Percentiles rank a stretch among this genome's conserved stretches.
These are phyloP conservation scores for Salix exigua DNA, from an alignment of 345 rosid genomes.

Conservation along the genomic window DNA sequence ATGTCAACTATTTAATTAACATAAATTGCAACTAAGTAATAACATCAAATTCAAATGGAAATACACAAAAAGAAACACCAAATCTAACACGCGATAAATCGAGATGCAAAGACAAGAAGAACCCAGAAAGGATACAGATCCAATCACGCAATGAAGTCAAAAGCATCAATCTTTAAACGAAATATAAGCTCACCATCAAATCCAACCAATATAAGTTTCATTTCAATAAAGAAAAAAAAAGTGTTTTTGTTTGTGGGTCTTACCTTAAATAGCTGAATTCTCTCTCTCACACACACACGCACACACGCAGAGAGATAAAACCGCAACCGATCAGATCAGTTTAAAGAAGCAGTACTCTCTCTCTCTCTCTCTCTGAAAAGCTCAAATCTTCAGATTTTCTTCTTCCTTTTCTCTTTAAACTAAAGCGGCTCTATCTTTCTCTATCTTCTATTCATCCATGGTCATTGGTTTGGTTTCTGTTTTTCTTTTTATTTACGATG, in stretches of 20 bases:
- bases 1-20: neutral
- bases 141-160: neutral
- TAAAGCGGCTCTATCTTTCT: neutral
- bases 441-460: neutral
- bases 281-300: neutral
- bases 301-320: neutral
- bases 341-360: neutral
- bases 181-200: neutral
- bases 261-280: neutral
- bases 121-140: neutral
- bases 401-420: neutral
- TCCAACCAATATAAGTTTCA: neutral
- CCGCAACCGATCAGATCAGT: neutral
- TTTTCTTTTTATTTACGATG: neutral
- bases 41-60: neutral
- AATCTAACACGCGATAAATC: neutral
- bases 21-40: neutral
- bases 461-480: neutral
- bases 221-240: neutral
- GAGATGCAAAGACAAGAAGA: neutral
- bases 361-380: neutral
- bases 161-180: neutral
- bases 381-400: neutral
- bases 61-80: neutral
- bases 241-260: neutral